A percentile compares a stretch with the other conserved stretches of the same genome.
These are phyloP conservation scores for Volvox africanus DNA, from an alignment of 139 green algal species.

Conservation along the genomic window DNA sequence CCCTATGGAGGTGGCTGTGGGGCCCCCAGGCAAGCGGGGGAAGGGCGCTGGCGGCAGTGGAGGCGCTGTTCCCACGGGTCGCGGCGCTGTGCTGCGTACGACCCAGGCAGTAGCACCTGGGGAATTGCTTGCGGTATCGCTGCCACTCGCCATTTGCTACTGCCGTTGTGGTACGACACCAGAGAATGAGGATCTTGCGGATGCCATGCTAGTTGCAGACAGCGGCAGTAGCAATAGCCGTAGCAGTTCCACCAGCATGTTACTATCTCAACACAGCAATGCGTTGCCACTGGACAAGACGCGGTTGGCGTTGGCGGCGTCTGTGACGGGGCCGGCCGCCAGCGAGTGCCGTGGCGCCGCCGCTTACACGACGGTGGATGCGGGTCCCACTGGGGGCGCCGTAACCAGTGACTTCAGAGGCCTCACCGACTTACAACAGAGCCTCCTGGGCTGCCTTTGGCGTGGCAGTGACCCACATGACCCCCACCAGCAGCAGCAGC, in stretches of 20 bases:
- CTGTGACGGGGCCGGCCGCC: background rate
- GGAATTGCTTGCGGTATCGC: constrained; percentile 44
- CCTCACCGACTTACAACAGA: constrained; percentile 41
- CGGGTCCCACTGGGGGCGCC: background rate
- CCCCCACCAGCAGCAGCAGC: background rate
- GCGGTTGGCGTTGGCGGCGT: background rate
- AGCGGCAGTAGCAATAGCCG: background rate
- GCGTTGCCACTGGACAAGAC: background rate
- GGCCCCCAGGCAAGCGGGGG: background rate
- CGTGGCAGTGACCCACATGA: background rate
- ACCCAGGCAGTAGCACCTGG: constrained; percentile 22
- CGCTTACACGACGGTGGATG: background rate
- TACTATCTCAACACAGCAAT: no score
- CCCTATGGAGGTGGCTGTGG: background rate
- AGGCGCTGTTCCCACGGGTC: background rate
- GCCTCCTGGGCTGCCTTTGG: constrained; percentile 27
- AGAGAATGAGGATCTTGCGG: constrained; percentile 66
- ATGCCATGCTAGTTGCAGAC: constrained; percentile 25
- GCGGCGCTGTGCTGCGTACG: background rate
- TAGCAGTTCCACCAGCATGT: no score
- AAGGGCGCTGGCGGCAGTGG: background rate
- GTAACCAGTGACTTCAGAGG: background rate
- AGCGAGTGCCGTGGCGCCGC: background rate
- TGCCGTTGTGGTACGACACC: constrained; percentile 39
- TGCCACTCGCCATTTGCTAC: constrained; percentile 44